These are phyloP conservation scores for Pseudotsuga menziesii DNA, from an alignment of 75 land plant genomes.

Conservation along the genomic window DNA sequence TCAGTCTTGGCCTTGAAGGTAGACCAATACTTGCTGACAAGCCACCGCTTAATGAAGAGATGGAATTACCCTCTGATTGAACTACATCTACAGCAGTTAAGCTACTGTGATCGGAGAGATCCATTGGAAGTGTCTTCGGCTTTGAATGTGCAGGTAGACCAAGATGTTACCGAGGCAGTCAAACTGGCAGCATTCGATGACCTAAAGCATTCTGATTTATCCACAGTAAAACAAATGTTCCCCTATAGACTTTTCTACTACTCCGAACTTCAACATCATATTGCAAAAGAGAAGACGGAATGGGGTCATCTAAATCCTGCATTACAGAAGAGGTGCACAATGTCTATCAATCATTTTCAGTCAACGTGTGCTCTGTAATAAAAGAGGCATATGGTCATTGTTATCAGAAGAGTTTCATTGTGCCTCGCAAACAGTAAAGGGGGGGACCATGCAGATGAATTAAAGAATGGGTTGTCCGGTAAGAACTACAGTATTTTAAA, in stretches of 20 bases:
- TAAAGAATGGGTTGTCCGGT: no score
- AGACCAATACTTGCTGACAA: slow-evolving; percentile 9
- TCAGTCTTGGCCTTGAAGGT: slow-evolving; percentile 16
- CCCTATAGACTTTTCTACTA: slow-evolving; percentile 21
- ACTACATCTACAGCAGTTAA: neutral
- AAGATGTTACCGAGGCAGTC: neutral
- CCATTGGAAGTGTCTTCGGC: slow-evolving; percentile 14
- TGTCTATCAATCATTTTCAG: neutral
- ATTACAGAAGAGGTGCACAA: slow-evolving; percentile 5
- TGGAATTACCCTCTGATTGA: slow-evolving; percentile 16
- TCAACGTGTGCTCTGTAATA: neutral
- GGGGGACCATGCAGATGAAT: no score
- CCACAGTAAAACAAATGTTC: slow-evolving; percentile 13
- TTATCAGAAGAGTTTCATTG: neutral
- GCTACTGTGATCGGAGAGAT: slow-evolving; percentile 8
- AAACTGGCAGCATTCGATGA: neutral
- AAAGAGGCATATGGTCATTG: neutral
- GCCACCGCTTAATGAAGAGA: slow-evolving; percentile 9
- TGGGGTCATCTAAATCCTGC: slow-evolving; percentile 28
- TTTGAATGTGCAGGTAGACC: slow-evolving; percentile 14
- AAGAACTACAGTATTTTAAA: no score
- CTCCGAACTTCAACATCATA: slow-evolving; percentile 13
- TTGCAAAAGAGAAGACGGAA: slow-evolving; percentile 8
- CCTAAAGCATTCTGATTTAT: slow-evolving; percentile 13
- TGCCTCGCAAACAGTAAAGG: no score